phyloP scores from a whole-genome alignment of 108 stramenopile species.

The Mediolabrus comicus region DNA sequence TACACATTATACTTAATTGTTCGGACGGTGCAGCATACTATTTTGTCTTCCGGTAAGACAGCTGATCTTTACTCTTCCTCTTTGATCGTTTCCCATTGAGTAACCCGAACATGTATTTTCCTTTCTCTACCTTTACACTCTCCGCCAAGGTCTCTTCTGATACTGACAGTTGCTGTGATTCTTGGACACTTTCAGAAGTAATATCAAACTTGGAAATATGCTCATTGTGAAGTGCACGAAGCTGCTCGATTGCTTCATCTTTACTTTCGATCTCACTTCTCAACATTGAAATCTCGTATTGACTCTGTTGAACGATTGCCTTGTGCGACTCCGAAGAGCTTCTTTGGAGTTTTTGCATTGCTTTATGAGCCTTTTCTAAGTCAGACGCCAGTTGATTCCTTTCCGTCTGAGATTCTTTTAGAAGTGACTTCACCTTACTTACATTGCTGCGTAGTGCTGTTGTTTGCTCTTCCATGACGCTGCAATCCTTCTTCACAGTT shows the following conservation, averaged over 20 bases:
- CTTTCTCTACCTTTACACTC: constrained; percentile 37
- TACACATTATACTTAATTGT: too few species aligned
- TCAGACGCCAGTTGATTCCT: constrained; percentile 16
- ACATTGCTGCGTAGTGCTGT: not conserved
- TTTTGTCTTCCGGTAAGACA: not conserved
- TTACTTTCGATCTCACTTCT: constrained; percentile 4
- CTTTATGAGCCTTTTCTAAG: constrained; percentile 10
- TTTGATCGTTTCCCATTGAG: constrained; percentile 36
- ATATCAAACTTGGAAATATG: constrained; percentile 20
- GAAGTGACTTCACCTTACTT: constrained; percentile 5
- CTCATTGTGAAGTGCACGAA: not conserved
- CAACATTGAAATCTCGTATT: constrained; percentile 12
- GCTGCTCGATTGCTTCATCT: not conserved
- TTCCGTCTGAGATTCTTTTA: constrained; percentile 11
- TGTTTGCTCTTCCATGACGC: constrained; percentile 1
- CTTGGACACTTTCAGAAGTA: constrained; percentile 11
- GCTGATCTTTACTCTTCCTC: constrained; percentile 24
- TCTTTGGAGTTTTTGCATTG: constrained; percentile 7
- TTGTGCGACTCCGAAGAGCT: constrained; percentile 7
- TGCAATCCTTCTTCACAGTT: not conserved
- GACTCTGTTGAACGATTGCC: constrained; percentile 1
- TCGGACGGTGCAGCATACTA: too few species aligned
- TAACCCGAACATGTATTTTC: constrained; percentile 27
- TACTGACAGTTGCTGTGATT: constrained; percentile 4
- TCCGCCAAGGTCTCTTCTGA: constrained; percentile 18